phyloP scores from a whole-genome alignment of 805 yeast genomes.

The Suhomyces pyralidae region DNA sequence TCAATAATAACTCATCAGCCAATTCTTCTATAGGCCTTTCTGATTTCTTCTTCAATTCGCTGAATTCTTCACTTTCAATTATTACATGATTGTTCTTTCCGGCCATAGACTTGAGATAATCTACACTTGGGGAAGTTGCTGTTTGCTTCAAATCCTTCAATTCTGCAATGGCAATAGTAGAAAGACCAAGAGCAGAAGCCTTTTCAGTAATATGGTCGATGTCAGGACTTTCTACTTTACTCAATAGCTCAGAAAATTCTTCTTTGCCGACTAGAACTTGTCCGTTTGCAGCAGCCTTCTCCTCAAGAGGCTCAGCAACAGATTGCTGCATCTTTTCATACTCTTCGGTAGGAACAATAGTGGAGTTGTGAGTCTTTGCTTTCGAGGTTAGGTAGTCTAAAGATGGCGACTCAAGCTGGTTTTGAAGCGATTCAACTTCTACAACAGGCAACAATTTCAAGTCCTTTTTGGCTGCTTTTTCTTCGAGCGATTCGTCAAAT shows the following conservation, averaged over 20 bases:
- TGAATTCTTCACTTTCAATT: slow-evolving; percentile 4
- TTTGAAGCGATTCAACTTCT: slow-evolving; percentile 6
- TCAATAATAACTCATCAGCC: slow-evolving; percentile 1
- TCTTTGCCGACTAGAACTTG: slow-evolving; percentile 1
- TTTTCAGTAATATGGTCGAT: slow-evolving; percentile 4
- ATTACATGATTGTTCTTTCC: slow-evolving; percentile 1
- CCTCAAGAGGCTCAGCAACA: slow-evolving; percentile 12
- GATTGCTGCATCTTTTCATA: slow-evolving; percentile 1
- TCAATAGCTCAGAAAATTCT: background rate
- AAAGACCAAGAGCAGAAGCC: slow-evolving; percentile 1
- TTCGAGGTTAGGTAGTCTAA: slow-evolving; percentile 8
- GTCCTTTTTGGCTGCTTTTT: slow-evolving; percentile 10
- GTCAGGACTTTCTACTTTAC: slow-evolving; percentile 1
- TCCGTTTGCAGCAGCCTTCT: slow-evolving; percentile 9
- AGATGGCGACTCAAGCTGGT: slow-evolving; percentile 10
- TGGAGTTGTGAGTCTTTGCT: slow-evolving; percentile 5
- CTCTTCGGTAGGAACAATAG: slow-evolving; percentile 6
- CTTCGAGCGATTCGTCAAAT: slow-evolving; percentile 4
- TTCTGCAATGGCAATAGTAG: background rate
- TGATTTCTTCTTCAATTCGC: slow-evolving; percentile 8
- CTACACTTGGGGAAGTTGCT: slow-evolving; percentile 9
- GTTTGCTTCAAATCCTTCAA: slow-evolving; percentile 5
- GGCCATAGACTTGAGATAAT: slow-evolving; percentile 4
- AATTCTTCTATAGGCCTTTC: slow-evolving; percentile 4
- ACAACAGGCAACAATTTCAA: slow-evolving; percentile 9